Evolutionary conservation across 176 grass and related monocot species (phyloP).

Genomic region (Melocanna baccifera): DNA sequence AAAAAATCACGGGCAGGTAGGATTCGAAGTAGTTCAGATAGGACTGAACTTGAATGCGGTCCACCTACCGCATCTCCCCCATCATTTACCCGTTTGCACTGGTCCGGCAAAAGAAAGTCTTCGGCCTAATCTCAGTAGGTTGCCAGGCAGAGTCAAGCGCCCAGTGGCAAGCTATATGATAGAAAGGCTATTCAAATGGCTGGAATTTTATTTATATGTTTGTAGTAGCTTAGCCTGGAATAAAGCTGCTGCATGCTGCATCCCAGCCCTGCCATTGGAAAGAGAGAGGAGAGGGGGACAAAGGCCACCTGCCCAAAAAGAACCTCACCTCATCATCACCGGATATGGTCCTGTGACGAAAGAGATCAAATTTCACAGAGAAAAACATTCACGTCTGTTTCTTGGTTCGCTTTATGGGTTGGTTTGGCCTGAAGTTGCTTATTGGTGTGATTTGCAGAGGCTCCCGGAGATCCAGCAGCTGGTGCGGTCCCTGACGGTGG

Average conservation of each 20-base stretch:
- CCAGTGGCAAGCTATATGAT: neutral
- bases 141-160: neutral
- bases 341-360: constrained; percentile 7
- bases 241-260: constrained; percentile 20
- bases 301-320: constrained; percentile 22
- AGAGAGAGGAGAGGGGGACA: neutral
- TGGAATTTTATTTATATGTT: neutral
- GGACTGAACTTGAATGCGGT: constrained; percentile 14
- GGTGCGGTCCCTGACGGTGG: constrained; percentile 51
- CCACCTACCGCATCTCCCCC: neutral
- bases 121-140: neutral
- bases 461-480: constrained; percentile 56
- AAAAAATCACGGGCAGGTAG: neutral
- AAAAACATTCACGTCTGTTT: neutral
- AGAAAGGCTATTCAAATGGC: constrained; percentile 16
- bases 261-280: constrained; percentile 8
- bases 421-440: neutral
- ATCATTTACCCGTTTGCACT: neutral
- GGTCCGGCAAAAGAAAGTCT: constrained; percentile 14
- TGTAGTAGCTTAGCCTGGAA: constrained; percentile 25
- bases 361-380: neutral
- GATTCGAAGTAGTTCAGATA: too few relatives aligned
- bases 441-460: constrained; percentile 26
- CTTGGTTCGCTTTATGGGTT: neutral
- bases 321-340: constrained; percentile 35